Evolutionary conservation across 768 basidiomycete species (phyloP).

Genomic region (Cytidiella melzeri): DNA sequence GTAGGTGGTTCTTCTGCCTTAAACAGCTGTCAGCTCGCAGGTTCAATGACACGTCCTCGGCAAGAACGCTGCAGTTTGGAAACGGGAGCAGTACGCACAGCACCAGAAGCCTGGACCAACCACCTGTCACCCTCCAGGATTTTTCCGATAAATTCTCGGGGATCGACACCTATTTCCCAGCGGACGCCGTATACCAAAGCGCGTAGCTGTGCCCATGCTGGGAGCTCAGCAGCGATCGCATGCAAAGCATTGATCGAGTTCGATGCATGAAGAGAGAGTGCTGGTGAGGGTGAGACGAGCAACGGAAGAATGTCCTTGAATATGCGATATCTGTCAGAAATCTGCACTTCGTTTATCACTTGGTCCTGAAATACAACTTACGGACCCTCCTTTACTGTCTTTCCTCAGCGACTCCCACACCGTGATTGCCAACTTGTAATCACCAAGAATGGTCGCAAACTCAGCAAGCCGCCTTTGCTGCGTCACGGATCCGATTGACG

Average conservation of each 20-base stretch:
- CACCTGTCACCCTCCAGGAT: constrained; percentile 74
- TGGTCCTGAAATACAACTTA: constrained; percentile 32
- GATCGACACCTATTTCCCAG: constrained; percentile 66
- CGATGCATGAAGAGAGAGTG: constrained; percentile 52
- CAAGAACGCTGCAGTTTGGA: background rate
- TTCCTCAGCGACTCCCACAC: constrained; percentile 88
- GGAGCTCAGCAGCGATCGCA: constrained; percentile 33
- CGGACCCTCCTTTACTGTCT: constrained; percentile 83
- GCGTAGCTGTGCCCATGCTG: constrained; percentile 60
- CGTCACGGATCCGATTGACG: constrained; percentile 38
- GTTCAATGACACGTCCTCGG: background rate
- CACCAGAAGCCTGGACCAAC: constrained; percentile 81
- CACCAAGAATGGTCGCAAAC: constrained; percentile 88
- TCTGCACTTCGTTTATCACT: background rate
- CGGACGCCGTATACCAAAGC: constrained; percentile 65
- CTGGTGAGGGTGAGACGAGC: constrained; percentile 59
- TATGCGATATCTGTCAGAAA: too few relatives aligned
- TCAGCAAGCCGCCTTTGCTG: constrained; percentile 90
- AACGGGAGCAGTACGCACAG: constrained; percentile 41
- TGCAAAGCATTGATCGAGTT: constrained; percentile 51
- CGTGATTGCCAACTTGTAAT: constrained; percentile 73
- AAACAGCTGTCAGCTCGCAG: constrained; percentile 13
- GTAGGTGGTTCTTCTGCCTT: constrained; percentile 82
- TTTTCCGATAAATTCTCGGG: constrained; percentile 49
- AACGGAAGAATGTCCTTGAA: constrained; percentile 77